Percentiles rank a stretch among this genome's conserved stretches.
Evolutionary conservation across 495 filamentous ascomycete species (phyloP).

Genomic region (Saxispiralis lemnorum): DNA sequence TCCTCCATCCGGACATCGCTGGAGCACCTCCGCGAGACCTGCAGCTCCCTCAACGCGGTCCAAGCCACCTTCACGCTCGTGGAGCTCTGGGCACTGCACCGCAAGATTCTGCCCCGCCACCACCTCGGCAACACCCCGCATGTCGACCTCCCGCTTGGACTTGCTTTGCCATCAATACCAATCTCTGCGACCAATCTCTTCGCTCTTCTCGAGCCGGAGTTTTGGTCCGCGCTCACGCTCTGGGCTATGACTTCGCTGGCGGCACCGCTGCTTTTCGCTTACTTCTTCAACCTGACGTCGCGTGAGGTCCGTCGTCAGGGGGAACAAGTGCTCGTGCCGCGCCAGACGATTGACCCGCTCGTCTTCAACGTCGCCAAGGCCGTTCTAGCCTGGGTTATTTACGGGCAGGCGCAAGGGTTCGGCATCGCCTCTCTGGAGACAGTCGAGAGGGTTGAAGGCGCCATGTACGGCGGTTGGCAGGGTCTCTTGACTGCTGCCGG

Average conservation of each 20-base stretch:
- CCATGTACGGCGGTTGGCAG: slow-evolving; percentile 52
- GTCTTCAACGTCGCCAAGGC: slow-evolving; percentile 80
- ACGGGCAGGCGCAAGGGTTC: slow-evolving; percentile 28
- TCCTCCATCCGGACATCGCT: slow-evolving; percentile 38
- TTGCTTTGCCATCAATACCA: slow-evolving; percentile 31
- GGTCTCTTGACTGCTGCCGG: slow-evolving; percentile 55
- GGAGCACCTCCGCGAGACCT: slow-evolving; percentile 26
- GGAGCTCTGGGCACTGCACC: slow-evolving; percentile 44
- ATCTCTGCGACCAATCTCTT: slow-evolving; percentile 69
- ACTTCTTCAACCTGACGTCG: slow-evolving; percentile 70
- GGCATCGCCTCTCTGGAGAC: slow-evolving; percentile 39
- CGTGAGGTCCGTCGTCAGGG: slow-evolving; percentile 21
- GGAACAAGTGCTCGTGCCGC: slow-evolving; percentile 15
- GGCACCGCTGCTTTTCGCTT: slow-evolving; percentile 53
- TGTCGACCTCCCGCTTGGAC: slow-evolving; percentile 15
- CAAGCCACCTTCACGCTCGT: slow-evolving; percentile 33
- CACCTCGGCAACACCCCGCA: slow-evolving; percentile 44
- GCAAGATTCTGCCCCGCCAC: slow-evolving; percentile 45
- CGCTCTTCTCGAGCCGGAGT: slow-evolving; percentile 50
- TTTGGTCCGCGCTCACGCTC: slow-evolving; percentile 66
- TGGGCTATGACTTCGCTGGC: slow-evolving; percentile 59
- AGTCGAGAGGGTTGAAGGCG: slow-evolving; percentile 41
- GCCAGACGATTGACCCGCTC: slow-evolving; percentile 57
- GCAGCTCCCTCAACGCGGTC: slow-evolving; percentile 35
- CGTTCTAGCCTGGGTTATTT: slow-evolving; percentile 59